Evolutionary conservation across 176 grass and related monocot species (phyloP).

Genomic region (Hsuehochloa calcarea): DNA sequence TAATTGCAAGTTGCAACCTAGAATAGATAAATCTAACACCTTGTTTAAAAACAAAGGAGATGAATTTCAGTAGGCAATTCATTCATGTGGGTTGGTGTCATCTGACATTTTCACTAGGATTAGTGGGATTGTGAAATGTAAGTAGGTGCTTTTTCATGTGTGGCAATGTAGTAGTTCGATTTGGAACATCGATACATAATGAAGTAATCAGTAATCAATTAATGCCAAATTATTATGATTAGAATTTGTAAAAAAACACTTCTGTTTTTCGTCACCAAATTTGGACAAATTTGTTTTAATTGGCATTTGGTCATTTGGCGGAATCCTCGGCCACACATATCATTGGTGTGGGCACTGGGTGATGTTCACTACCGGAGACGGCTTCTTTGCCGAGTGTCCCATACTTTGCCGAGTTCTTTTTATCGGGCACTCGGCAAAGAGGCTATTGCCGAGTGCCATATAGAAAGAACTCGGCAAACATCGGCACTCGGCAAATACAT

Average conservation of each 20-base stretch:
- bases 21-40: constrained; percentile 24
- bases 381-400: too few relatives aligned
- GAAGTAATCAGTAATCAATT: constrained; percentile 6
- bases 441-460: too few relatives aligned
- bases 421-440: too few relatives aligned
- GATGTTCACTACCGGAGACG: too few relatives aligned
- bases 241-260: not conserved
- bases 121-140: not conserved
- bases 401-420: too few relatives aligned
- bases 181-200: not conserved
- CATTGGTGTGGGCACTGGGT: constrained; percentile 68
- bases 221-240: not conserved
- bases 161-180: not conserved
- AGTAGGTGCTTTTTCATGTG: not conserved
- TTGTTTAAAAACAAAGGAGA: constrained; percentile 9
- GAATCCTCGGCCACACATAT: constrained; percentile 93
- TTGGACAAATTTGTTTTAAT: not conserved
- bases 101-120: not conserved
- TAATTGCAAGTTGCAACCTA: not conserved
- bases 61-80: not conserved
- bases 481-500: too few relatives aligned
- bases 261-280: not conserved
- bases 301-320: constrained; percentile 35
- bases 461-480: too few relatives aligned
- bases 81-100: not conserved